Evolutionary conservation across 768 basidiomycete genomes (phyloP).

Genomic region (Leccinum subtestaceum): DNA sequence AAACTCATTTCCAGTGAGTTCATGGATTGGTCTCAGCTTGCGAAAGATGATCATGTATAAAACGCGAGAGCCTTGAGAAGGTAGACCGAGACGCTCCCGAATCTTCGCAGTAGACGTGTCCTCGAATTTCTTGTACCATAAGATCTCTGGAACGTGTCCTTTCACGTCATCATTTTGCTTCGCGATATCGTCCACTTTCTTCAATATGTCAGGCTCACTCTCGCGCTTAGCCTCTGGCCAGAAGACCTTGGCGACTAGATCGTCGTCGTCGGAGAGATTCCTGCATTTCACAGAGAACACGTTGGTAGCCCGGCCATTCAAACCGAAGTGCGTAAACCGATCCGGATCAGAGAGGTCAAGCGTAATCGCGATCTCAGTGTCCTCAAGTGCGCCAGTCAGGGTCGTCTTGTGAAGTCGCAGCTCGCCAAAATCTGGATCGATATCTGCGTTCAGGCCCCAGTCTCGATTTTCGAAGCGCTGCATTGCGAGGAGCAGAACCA

Average conservation of each 20-base stretch:
- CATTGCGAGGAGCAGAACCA: background rate
- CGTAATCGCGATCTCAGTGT: too few relatives aligned
- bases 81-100: background rate
- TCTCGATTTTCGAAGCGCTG: background rate
- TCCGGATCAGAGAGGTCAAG: too few relatives aligned
- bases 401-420: too few relatives aligned
- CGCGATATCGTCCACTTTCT: background rate
- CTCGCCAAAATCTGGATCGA: too few relatives aligned
- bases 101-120: background rate
- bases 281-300: too few relatives aligned
- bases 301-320: too few relatives aligned
- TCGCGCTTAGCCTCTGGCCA: background rate
- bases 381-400: too few relatives aligned
- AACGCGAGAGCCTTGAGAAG: background rate
- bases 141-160: background rate
- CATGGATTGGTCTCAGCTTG: background rate
- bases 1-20: background rate
- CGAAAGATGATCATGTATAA: background rate
- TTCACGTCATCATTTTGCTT: background rate
- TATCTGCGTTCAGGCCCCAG: background rate
- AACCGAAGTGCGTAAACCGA: too few relatives aligned
- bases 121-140: background rate
- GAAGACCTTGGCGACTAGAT: background rate
- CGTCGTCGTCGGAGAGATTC: background rate
- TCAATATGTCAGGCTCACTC: background rate